These are phyloP conservation scores for Populus pruinosa DNA, from an alignment of 345 rosid genomes.

Conservation along the genomic window DNA sequence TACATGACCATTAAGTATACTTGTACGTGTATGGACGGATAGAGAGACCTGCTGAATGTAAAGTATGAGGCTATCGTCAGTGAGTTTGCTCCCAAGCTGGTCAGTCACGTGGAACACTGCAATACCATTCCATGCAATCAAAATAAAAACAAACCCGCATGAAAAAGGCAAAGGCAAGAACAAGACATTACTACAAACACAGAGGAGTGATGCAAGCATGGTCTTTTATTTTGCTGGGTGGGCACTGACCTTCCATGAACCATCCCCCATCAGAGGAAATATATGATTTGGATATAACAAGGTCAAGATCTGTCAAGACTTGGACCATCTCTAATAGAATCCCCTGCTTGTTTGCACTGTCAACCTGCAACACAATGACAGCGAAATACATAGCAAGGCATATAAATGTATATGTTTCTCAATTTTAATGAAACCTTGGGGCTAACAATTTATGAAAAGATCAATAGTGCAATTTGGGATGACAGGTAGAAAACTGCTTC, in stretches of 20 bases:
- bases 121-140: not conserved
- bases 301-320: constrained; percentile 91
- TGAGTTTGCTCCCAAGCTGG: constrained; percentile 64
- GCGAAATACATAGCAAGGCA: not conserved
- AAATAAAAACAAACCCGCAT: constrained; percentile 16
- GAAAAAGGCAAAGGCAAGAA: constrained; percentile 1
- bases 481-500: too few species aligned
- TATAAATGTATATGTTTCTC: not conserved
- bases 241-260: constrained; percentile 88
- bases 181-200: not conserved
- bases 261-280: constrained; percentile 95
- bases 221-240: not conserved
- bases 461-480: not conserved
- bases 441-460: not conserved
- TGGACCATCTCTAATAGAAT: constrained; percentile 92
- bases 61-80: constrained; percentile 54
- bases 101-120: constrained; percentile 83
- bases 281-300: constrained; percentile 87
- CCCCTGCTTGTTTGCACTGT: constrained; percentile 88
- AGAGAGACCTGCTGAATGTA: constrained; percentile 60
- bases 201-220: constrained; percentile 4
- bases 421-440: not conserved
- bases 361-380: constrained; percentile 50
- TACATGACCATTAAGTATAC: not conserved
- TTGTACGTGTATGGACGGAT: too few species aligned